These are phyloP conservation scores for Penicillium oxalicum DNA, from an alignment of 2,329 filamentous ascomycete genomes.

Conservation along the genomic window DNA sequence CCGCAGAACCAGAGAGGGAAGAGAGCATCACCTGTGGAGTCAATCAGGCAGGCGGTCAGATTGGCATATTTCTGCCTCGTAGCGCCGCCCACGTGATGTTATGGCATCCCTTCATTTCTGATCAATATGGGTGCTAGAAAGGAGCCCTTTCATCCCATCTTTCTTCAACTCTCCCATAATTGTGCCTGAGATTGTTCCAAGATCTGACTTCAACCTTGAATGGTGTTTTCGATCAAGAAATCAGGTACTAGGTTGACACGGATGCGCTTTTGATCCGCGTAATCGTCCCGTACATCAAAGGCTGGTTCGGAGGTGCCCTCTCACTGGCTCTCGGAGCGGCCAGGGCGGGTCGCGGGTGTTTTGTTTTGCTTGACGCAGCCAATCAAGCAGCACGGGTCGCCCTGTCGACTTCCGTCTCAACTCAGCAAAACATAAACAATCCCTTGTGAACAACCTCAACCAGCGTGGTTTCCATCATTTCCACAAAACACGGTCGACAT, in stretches of 20 bases:
- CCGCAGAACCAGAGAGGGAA: no score
- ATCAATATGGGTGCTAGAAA: background rate
- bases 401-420: conserved; percentile 12
- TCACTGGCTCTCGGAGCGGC: background rate
- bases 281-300: no score
- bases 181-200: no score
- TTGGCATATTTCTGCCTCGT: background rate
- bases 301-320: background rate
- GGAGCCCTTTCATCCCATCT: no score
- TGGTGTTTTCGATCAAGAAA: no score
- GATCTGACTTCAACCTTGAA: no score
- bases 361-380: conserved; percentile 20
- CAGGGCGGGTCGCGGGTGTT: conserved; percentile 14
- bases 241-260: no score
- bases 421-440: conserved; percentile 25
- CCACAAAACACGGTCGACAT: conserved; percentile 25
- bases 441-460: conserved; percentile 4
- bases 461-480: conserved; percentile 7
- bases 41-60: conserved; percentile 11
- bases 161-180: background rate
- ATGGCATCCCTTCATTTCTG: background rate
- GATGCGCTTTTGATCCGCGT: no score
- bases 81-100: background rate
- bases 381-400: conserved; percentile 14
- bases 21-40: no score